phyloP scores from a whole-genome alignment of 768 basidiomycete genomes.

The Multifurca ochricompacta region DNA sequence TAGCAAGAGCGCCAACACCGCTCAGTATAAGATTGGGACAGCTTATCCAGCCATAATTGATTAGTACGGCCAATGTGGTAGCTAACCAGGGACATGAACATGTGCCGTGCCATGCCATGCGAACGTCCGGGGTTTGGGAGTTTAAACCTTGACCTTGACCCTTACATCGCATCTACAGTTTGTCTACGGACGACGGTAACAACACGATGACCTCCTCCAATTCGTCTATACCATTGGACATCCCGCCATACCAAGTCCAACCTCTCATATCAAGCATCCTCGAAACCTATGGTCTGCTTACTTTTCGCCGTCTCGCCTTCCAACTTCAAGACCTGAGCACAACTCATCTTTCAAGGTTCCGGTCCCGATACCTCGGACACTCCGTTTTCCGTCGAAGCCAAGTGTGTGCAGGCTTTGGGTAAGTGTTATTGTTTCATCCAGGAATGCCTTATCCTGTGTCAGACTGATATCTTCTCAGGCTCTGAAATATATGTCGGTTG shows the following conservation, averaged over 20 bases:
- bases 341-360: constrained; percentile 20
- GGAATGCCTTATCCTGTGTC: constrained; percentile 1
- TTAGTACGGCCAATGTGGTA: no score
- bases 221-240: constrained; percentile 37
- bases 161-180: background rate
- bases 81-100: no score
- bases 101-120: no score
- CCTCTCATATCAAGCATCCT: constrained; percentile 36
- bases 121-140: no score
- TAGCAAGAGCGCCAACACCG: background rate
- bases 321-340: background rate
- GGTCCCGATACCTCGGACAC: constrained; percentile 18
- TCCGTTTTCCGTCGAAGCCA: constrained; percentile 17
- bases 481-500: constrained; percentile 85
- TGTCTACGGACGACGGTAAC: no score
- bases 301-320: background rate
- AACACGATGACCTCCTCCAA: constrained; percentile 34
- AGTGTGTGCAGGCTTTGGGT: constrained; percentile 28
- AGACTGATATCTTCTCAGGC: constrained; percentile 34
- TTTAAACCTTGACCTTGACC: no score
- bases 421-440: background rate
- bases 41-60: no score
- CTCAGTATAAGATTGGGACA: no score
- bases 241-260: constrained; percentile 57
- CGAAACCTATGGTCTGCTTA: constrained; percentile 15